Conservation (phyloP, 176 grass and related monocot genomes). For the Musa troglodytarum region DNA sequence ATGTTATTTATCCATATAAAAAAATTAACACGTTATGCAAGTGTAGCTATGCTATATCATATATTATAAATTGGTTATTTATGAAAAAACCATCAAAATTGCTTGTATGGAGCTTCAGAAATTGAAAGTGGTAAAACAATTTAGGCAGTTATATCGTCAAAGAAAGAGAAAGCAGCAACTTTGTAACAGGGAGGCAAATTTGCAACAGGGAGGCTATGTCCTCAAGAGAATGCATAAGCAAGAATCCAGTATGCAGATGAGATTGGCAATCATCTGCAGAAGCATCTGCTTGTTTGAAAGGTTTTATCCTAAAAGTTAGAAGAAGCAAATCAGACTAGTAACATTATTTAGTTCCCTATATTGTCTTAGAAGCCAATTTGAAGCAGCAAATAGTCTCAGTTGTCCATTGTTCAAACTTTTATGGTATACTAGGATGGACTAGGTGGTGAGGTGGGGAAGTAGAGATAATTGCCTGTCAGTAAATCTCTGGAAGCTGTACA, state of each 20-base stretch:
- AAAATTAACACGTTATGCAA: too few relatives aligned
- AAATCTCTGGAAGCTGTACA: conserved; percentile 72
- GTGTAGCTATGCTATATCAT: too few relatives aligned
- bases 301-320: background rate
- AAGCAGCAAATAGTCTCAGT: background rate
- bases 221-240: background rate
- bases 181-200: background rate
- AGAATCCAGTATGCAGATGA: background rate
- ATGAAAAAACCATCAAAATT: too few relatives aligned
- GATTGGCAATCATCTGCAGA: background rate
- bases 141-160: background rate
- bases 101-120: too few relatives aligned
- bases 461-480: conserved; percentile 51
- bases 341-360: too few relatives aligned
- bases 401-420: background rate
- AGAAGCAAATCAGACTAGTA: background rate
- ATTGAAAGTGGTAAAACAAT: too few relatives aligned
- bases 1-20: too few relatives aligned
- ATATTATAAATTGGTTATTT: too few relatives aligned
- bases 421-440: background rate
- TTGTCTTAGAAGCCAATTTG: background rate
- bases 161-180: background rate
- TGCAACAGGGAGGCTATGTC: background rate
- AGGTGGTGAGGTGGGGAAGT: conserved; percentile 13
- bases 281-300: too few relatives aligned